phyloP scores from a whole-genome alignment of 148 eudicot genomes.

The Chenopodium suecicum region DNA sequence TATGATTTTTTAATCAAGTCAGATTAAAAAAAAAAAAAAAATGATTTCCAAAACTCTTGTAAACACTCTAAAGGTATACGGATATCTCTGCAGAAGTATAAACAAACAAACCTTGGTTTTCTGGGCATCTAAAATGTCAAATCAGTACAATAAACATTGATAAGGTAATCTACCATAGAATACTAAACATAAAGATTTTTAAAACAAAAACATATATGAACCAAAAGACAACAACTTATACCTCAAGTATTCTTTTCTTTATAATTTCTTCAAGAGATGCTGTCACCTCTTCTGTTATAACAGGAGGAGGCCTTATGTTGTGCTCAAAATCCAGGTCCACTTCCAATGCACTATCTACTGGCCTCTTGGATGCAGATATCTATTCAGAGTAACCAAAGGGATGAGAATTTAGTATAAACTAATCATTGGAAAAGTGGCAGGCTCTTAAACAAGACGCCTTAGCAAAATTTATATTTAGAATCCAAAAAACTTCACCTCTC shows the following conservation, averaged over 20 bases:
- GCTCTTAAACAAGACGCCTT: neutral
- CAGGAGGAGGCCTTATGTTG: constrained; percentile 90
- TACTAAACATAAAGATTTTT: neutral
- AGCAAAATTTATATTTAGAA: neutral
- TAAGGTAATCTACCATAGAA: neutral
- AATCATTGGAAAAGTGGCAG: neutral
- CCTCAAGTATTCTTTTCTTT: constrained; percentile 88
- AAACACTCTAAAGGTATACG: neutral
- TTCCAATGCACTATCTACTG: constrained; percentile 91
- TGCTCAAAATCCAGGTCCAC: constrained; percentile 94
- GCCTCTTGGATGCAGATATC: constrained; percentile 91
- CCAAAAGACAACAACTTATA: constrained; percentile 18
- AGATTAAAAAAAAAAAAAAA: neutral
- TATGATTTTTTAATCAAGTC: neutral
- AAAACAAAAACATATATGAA: no score
- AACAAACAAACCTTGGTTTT: neutral
- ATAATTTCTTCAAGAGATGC: constrained; percentile 82
- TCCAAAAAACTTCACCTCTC: constrained; percentile 57
- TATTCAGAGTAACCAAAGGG: constrained; percentile 25
- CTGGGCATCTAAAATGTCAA: neutral
- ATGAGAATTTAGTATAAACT: neutral
- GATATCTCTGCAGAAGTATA: neutral
- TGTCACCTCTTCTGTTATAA: constrained; percentile 88
- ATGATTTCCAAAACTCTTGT: neutral
- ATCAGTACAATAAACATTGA: neutral